phyloP scores from a whole-genome alignment of 257 asterid species.

The Rauvolfia tetraphylla region DNA sequence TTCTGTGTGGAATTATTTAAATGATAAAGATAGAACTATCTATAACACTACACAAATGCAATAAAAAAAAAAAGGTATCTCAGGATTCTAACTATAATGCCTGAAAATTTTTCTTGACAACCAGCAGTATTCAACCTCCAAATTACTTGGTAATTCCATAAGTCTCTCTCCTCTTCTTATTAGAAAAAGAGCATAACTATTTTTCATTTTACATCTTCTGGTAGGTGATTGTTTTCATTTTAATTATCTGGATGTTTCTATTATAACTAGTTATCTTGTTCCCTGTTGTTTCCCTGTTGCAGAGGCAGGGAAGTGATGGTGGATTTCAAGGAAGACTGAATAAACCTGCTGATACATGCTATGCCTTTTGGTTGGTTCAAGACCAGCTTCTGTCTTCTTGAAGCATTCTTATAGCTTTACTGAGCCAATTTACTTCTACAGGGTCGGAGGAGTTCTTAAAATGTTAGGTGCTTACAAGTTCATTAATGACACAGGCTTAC shows the following conservation, averaged over 20 bases:
- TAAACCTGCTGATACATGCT: slow-evolving; percentile 85
- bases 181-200: neutral
- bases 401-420: slow-evolving; percentile 12
- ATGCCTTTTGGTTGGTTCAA: slow-evolving; percentile 78
- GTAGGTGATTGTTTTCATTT: neutral
- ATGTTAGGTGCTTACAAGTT: slow-evolving; percentile 70
- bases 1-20: neutral
- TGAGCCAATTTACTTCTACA: slow-evolving; percentile 20
- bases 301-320: slow-evolving; percentile 87
- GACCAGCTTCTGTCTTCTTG: slow-evolving; percentile 2
- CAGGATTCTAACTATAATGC: neutral
- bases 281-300: slow-evolving; percentile 25
- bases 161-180: neutral
- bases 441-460: slow-evolving; percentile 88
- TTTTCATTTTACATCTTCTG: neutral
- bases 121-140: neutral
- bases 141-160: neutral
- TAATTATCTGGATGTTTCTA: neutral
- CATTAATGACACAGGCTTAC: slow-evolving; percentile 56
- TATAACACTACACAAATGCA: neutral
- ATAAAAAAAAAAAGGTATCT: too few relatives aligned
- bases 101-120: slow-evolving; percentile 1
- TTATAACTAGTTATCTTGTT: neutral
- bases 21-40: neutral
- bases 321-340: slow-evolving; percentile 93